phyloP scores from a whole-genome alignment of 2,329 filamentous ascomycete species.

The Boeremia exigua region DNA sequence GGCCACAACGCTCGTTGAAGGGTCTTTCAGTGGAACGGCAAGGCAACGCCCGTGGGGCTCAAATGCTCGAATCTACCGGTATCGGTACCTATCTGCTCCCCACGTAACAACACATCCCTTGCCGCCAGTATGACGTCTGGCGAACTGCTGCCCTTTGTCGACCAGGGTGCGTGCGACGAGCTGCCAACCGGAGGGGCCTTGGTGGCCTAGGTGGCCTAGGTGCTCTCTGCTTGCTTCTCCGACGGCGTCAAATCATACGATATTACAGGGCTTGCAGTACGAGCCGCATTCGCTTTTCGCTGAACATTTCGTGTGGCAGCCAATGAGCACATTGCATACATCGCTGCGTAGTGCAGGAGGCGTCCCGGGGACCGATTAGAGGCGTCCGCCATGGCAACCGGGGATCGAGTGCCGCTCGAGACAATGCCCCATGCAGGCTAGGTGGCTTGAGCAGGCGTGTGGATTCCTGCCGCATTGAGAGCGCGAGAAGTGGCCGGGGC shows the following conservation, averaged over 20 bases:
- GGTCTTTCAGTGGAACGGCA: background rate
- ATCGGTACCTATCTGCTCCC: too few species aligned
- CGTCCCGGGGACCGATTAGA: constrained; percentile 17
- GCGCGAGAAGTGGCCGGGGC: constrained; percentile 20
- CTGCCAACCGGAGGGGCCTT: background rate
- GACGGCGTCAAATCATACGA: constrained; percentile 5
- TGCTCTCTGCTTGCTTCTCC: background rate
- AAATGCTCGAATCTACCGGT: too few species aligned
- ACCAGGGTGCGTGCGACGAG: constrained; percentile 1
- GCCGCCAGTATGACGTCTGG: constrained; percentile 3
- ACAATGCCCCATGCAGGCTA: constrained; percentile 10
- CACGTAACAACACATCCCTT: background rate
- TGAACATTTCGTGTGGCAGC: constrained; percentile 4
- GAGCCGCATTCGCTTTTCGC: constrained; percentile 18
- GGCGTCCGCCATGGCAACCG: constrained; percentile 28
- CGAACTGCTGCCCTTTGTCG: background rate
- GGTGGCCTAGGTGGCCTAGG: too few species aligned
- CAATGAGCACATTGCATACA: constrained; percentile 20
- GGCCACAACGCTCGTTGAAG: background rate
- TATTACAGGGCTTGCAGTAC: constrained; percentile 21
- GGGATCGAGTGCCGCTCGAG: constrained; percentile 31
- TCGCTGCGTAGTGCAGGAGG: constrained; percentile 14
- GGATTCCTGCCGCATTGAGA: constrained; percentile 26
- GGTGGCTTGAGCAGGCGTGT: constrained; percentile 11
- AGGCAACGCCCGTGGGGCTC: too few species aligned